A percentile compares a stretch with the other conserved stretches of the same genome.
These are phyloP conservation scores for Tuber magnatum DNA, from an alignment of 495 filamentous ascomycete species.

Conservation along the genomic window DNA sequence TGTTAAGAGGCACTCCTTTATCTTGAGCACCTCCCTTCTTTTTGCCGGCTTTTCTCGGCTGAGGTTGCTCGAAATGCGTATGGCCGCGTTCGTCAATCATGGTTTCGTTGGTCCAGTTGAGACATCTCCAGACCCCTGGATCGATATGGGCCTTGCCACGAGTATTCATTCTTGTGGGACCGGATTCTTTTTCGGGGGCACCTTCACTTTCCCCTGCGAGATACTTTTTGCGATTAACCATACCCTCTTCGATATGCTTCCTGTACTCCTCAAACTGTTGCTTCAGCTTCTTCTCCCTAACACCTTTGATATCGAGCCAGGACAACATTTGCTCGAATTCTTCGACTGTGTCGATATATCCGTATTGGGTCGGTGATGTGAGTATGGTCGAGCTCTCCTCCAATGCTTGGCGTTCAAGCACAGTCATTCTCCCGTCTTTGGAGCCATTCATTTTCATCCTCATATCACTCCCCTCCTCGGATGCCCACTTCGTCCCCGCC, in stretches of 20 bases:
- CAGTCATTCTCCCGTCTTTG: constrained; percentile 63
- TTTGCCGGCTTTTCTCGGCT: constrained; percentile 56
- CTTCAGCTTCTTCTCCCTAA: constrained; percentile 72
- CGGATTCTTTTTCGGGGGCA: constrained; percentile 52
- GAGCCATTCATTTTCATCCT: constrained; percentile 50
- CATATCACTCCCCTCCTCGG: constrained; percentile 40
- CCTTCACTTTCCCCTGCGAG: constrained; percentile 52
- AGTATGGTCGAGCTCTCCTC: constrained; percentile 82
- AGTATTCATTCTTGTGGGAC: constrained; percentile 63
- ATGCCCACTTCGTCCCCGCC: constrained; percentile 46
- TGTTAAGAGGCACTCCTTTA: constrained; percentile 37
- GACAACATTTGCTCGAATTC: constrained; percentile 67
- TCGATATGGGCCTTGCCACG: constrained; percentile 64
- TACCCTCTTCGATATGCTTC: constrained; percentile 68
- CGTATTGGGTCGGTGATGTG: constrained; percentile 74
- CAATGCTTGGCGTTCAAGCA: constrained; percentile 72
- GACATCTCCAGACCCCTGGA: constrained; percentile 58
- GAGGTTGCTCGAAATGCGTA: constrained; percentile 69
- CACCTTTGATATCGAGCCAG: constrained; percentile 80
- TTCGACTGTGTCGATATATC: constrained; percentile 74
- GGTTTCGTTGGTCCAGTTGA: constrained; percentile 73
- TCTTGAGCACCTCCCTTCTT: constrained; percentile 41
- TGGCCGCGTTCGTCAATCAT: constrained; percentile 72
- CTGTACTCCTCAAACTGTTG: constrained; percentile 76
- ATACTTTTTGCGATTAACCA: constrained; percentile 70